Evolutionary conservation across 768 basidiomycete genomes (phyloP), one percentile per base, ranked within the genome.

Genomic region (Tulasnella sp.): DNA sequence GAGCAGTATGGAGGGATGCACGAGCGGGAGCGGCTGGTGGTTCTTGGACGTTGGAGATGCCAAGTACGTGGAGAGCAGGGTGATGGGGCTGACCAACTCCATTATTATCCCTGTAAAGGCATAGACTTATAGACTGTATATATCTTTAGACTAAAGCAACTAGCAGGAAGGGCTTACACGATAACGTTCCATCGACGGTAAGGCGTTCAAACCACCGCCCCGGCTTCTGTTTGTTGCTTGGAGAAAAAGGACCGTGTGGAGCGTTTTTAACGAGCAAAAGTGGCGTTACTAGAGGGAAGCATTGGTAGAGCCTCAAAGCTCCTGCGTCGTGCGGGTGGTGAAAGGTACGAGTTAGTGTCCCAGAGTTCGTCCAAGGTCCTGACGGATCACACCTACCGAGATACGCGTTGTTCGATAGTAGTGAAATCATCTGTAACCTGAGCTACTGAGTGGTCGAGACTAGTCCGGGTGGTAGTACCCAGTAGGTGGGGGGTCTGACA

Each of bases 1-100:
- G 77, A 95, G 88, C 76, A 94, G 75, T 28, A 86, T 85, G 58
- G 90, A 88, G 0, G 90, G 88, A n/a, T 48, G 41, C 1, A 4
- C 31, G 75, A 46, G 6, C 3, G 14, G 0, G 0, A 48, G 28
- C 46, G 8, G 9, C 18, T 48, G 34, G 31, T n/a, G 41, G 3
- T 28, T 76, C 18, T n/a, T 28, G n/a, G 77, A n/a, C 28, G 44
- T n/a, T 16, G 60, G 77, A n/a, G 54, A 64, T 20, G 31, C 18
- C 20, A 64, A 14, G 37, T 78, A 78, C 22, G 37, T 28, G 69
- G 69, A 78, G 18, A 78, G 54, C 1, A 78, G 69, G 34, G 60
- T 22, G 4, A 78, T n/a, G 20, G 77, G 77, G 58, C 77, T 72
- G 37, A 60, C n/a, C 3, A 78, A 14, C 69, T 78, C 77, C 77